These are phyloP conservation scores for Begonia loranthoides DNA, from an alignment of 306 rosid species.

Conservation along the genomic window DNA sequence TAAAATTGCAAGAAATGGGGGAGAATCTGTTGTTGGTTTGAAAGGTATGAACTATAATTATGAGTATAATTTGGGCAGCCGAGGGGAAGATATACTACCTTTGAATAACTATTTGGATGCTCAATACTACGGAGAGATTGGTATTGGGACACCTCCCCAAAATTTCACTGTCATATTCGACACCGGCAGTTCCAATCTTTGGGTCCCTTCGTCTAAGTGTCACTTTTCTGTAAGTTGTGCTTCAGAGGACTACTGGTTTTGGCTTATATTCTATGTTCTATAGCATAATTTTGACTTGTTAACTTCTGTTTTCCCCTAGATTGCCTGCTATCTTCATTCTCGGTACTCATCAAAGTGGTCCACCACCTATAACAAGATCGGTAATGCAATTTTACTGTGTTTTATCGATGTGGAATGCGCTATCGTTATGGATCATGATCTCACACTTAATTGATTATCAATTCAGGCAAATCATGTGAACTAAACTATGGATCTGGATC, in stretches of 20 bases:
- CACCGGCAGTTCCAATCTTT: conserved; percentile 77
- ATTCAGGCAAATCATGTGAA: conserved; percentile 54
- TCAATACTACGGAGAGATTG: conserved; percentile 79
- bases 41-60: not conserved
- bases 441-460: conserved; percentile 12
- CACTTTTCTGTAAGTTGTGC: conserved; percentile 53
- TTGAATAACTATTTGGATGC: conserved; percentile 70
- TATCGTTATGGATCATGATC: not conserved
- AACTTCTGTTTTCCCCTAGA: conserved; percentile 21
- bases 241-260: conserved; percentile 2
- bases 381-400: conserved; percentile 18
- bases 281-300: conserved; percentile 1
- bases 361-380: conserved; percentile 39
- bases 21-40: conserved; percentile 5
- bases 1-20: conserved; percentile 20
- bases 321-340: conserved; percentile 62
- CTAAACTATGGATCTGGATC: conserved; percentile 70
- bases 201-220: conserved; percentile 84
- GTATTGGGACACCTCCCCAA: conserved; percentile 82
- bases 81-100: conserved; percentile 38
- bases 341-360: conserved; percentile 59
- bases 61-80: conserved; percentile 3
- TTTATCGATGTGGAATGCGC: not conserved
- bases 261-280: not conserved
- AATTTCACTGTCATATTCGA: conserved; percentile 71